Percentiles rank a stretch among this genome's conserved stretches.
These are phyloP conservation scores for Digitaria exilis DNA, from an alignment of 202 grass and related monocot species.

Conservation along the genomic window DNA sequence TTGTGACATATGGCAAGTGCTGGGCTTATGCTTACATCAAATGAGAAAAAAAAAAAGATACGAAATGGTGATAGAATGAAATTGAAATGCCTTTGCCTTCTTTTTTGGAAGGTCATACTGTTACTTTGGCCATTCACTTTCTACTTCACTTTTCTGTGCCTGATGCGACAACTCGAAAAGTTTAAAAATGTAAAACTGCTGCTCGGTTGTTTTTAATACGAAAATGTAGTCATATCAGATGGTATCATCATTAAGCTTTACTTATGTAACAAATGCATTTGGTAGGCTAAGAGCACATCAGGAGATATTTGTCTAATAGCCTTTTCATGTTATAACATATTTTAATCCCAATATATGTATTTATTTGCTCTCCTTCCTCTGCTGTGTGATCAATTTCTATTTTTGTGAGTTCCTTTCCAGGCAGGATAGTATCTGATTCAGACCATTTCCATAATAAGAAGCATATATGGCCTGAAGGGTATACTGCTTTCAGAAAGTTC, in stretches of 20 bases:
- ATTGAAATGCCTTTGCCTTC: not conserved
- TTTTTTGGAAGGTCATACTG: not conserved
- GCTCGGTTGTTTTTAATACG: slow-evolving; percentile 16
- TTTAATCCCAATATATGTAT: slow-evolving; percentile 18
- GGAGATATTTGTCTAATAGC: slow-evolving; percentile 1
- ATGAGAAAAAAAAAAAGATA: slow-evolving; percentile 1
- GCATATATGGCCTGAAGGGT: slow-evolving; percentile 96
- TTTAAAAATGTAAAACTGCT: not conserved
- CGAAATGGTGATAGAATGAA: slow-evolving; percentile 27
- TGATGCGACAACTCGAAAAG: not conserved
- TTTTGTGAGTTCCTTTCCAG: slow-evolving; percentile 57
- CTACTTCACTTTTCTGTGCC: not conserved
- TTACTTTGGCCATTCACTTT: slow-evolving; percentile 10
- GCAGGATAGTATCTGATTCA: slow-evolving; percentile 88
- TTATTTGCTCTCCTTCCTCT: slow-evolving; percentile 11
- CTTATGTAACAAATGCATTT: slow-evolving; percentile 1
- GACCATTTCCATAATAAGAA: slow-evolving; percentile 98
- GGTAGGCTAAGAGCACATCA: not conserved
- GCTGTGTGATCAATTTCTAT: slow-evolving; percentile 10
- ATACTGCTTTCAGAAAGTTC: slow-evolving; percentile 92
- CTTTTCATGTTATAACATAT: slow-evolving; percentile 22
- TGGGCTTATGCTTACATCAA: not conserved
- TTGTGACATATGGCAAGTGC: not conserved
- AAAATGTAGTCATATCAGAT: not conserved
- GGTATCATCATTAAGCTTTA: not conserved